Percentiles rank a stretch among this genome's conserved stretches.
phyloP scores from a whole-genome alignment of 495 filamentous ascomycete genomes.

The Annulohypoxylon bovei region DNA sequence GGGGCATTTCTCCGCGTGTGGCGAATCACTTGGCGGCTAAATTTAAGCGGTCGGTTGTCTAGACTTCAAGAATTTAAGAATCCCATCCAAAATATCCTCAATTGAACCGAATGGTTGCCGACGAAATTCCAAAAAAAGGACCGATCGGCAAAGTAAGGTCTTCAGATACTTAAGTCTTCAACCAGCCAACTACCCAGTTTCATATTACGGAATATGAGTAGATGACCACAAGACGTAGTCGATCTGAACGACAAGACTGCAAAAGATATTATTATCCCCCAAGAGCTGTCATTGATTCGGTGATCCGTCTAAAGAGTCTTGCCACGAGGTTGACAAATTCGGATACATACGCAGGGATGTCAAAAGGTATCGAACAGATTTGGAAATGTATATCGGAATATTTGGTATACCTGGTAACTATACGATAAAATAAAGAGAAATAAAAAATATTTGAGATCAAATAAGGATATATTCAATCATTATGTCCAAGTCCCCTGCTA shows the following conservation, averaged over 20 bases:
- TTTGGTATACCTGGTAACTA: too few relatives aligned
- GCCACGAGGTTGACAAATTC: slow-evolving; percentile 11
- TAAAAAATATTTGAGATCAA: slow-evolving; percentile 6
- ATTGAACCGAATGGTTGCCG: slow-evolving; percentile 41
- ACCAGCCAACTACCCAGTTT: neutral
- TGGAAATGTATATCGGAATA: neutral
- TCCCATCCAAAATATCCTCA: slow-evolving; percentile 20
- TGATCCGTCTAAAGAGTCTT: neutral
- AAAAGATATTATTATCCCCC: slow-evolving; percentile 4
- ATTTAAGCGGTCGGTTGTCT: slow-evolving; percentile 36
- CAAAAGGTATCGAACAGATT: neutral
- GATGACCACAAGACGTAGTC: neutral
- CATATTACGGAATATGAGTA: neutral
- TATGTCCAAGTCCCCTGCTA: slow-evolving; percentile 27
- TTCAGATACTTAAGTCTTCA: neutral
- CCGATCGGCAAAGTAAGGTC: slow-evolving; percentile 26
- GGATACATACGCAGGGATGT: neutral
- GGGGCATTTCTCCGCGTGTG: slow-evolving; percentile 29
- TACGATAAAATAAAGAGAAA: slow-evolving; percentile 4
- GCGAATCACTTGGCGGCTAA: slow-evolving; percentile 42
- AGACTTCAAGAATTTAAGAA: slow-evolving; percentile 1
- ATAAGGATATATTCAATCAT: slow-evolving; percentile 7
- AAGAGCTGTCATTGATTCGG: neutral
- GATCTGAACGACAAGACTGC: neutral
- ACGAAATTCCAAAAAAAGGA: slow-evolving; percentile 29